Conservation (phyloP, 1,284 basidiomycete genomes). For the Singerocomus inundabilis region DNA sequence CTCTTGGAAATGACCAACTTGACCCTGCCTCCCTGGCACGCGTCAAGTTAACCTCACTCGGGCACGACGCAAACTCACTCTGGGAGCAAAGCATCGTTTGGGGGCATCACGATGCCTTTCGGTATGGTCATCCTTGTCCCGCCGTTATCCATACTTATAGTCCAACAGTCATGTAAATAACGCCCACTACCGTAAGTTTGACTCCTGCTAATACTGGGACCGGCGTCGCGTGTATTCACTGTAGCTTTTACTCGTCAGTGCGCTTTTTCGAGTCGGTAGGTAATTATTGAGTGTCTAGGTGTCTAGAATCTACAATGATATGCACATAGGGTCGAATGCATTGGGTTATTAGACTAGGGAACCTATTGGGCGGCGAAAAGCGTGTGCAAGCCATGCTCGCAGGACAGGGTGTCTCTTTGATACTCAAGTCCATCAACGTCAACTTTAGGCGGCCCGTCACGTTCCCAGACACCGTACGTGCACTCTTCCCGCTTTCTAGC, state of each 20-base stretch:
- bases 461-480: slow-evolving; percentile 66
- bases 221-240: background rate
- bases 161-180: slow-evolving; percentile 70
- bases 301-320: background rate
- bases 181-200: slow-evolving; percentile 57
- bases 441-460: slow-evolving; percentile 66
- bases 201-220: background rate
- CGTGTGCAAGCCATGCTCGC: slow-evolving; percentile 55
- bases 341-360: slow-evolving; percentile 58
- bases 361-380: slow-evolving; percentile 55
- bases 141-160: background rate
- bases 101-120: slow-evolving; percentile 76
- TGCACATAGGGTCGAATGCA: slow-evolving; percentile 54
- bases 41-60: slow-evolving; percentile 43
- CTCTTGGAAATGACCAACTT: background rate
- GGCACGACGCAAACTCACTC: slow-evolving; percentile 60
- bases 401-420: slow-evolving; percentile 63
- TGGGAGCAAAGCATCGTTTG: slow-evolving; percentile 72
- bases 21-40: slow-evolving; percentile 40
- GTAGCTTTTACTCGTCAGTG: slow-evolving; percentile 34
- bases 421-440: slow-evolving; percentile 67
- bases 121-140: slow-evolving; percentile 43
- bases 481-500: slow-evolving; percentile 1
- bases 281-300: background rate
- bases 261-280: slow-evolving; percentile 67